These are phyloP conservation scores for Phytomonas francai DNA, from an alignment of 208 protist genomes.

Conservation along the genomic window DNA sequence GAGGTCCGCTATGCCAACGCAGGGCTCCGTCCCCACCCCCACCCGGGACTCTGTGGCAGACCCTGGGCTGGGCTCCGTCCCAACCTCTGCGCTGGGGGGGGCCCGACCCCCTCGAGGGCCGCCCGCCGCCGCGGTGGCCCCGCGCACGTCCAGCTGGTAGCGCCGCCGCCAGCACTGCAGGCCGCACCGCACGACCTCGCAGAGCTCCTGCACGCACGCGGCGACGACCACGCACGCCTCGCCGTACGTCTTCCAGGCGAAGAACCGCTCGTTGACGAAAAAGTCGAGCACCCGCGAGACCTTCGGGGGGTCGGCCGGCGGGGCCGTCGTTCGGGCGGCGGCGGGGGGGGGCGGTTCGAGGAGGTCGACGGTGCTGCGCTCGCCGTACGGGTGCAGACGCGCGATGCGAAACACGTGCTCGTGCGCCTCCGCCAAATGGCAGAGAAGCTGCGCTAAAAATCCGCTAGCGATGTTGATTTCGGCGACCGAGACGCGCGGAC, in stretches of 20 bases:
- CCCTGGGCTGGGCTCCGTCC: no score
- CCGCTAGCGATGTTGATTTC: slow-evolving; percentile 78
- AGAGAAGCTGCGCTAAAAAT: slow-evolving; percentile 40
- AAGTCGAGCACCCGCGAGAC: slow-evolving; percentile 34
- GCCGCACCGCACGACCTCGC: slow-evolving; percentile 20
- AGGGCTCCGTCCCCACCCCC: neutral
- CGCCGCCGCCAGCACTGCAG: slow-evolving; percentile 21
- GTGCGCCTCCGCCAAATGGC: slow-evolving; percentile 32
- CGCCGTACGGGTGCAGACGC: slow-evolving; percentile 39
- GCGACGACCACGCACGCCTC: slow-evolving; percentile 51
- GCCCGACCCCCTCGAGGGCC: no score
- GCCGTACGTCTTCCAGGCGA: slow-evolving; percentile 69
- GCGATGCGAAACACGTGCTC: slow-evolving; percentile 24
- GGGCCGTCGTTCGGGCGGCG: neutral
- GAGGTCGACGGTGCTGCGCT: slow-evolving; percentile 37
- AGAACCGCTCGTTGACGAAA: slow-evolving; percentile 53
- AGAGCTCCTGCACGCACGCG: slow-evolving; percentile 56
- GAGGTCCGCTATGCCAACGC: neutral
- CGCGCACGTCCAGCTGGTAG: neutral
- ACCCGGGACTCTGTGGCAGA: no score
- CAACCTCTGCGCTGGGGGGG: no score
- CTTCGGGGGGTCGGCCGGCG: slow-evolving; percentile 8
- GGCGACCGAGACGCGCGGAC: slow-evolving; percentile 22
- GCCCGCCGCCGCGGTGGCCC: neutral
- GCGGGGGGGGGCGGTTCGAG: slow-evolving; percentile 11